A percentile compares a stretch with the other conserved stretches of the same genome.
These are phyloP conservation scores for Eragrostis curvula DNA, from an alignment of 176 grass and related monocot genomes.

Conservation along the genomic window DNA sequence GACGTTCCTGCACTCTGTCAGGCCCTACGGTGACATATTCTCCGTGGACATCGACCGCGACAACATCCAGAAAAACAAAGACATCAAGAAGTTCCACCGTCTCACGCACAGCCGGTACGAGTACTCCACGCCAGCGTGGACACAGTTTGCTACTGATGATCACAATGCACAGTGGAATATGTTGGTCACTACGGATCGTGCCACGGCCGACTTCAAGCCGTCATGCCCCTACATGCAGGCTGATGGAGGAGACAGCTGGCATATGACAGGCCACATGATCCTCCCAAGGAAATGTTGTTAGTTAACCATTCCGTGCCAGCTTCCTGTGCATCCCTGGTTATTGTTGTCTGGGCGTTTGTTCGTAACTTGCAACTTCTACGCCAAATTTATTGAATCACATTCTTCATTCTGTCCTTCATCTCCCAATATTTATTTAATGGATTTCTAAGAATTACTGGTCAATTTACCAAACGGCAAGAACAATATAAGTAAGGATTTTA, in stretches of 20 bases:
- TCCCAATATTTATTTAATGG: no score
- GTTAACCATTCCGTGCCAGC: no score
- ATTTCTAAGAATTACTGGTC: no score
- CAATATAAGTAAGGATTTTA: no score
- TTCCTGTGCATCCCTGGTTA: no score
- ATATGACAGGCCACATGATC: not conserved
- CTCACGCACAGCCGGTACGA: conserved; percentile 41
- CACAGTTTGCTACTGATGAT: conserved; percentile 23
- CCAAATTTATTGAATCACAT: no score
- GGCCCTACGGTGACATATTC: conserved; percentile 47
- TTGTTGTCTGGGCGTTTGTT: no score
- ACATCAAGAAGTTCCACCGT: conserved; percentile 27
- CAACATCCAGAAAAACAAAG: conserved; percentile 32
- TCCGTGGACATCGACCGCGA: conserved; percentile 35
- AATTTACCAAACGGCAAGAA: no score
- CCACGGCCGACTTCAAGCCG: not conserved
- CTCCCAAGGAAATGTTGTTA: not conserved
- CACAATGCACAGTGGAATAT: conserved; percentile 45
- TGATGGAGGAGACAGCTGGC: conserved; percentile 39
- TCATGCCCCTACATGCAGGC: conserved; percentile 25
- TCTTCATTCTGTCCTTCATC: no score
- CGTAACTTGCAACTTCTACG: no score
- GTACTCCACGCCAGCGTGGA: conserved; percentile 51
- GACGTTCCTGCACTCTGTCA: conserved; percentile 40
- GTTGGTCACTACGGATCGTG: not conserved